Evolutionary conservation across 2,329 filamentous ascomycete genomes (phyloP), one percentile per base, ranked within the genome.

Genomic region (Fusarium tuaranense): DNA sequence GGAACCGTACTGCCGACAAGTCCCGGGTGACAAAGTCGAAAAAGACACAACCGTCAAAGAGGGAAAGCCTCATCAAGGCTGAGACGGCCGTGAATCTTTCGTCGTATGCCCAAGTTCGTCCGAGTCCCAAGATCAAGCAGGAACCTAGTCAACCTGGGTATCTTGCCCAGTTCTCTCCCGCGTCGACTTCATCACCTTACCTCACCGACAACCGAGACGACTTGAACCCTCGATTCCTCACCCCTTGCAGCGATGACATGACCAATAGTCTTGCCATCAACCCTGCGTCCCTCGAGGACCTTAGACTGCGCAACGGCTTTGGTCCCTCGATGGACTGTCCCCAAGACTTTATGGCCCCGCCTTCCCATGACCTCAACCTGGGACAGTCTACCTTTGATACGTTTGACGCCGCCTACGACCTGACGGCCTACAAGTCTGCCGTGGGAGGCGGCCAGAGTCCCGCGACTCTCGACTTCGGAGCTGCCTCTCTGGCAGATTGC

Each of bases 191-290:
- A 38, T 83, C 83, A 7, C 82, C 82, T 25, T 83, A 83, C 80
- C 68, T 82, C 63, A 70, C 80, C 67, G 81, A 84, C 68, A 80
- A 81, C 73, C 73, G 71, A 55, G 80, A 83, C 57, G 82, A 84
- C 61, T 81, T 83, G 41, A 80, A 80, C 18, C 74, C 81, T 67
- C 82, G 86, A 14, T 84, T 89, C 32, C 84, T 89, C 68, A 90
- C 88, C 0, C 88, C 88, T 2, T 87, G 85, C 80, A 89, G 88
- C 80, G 88, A 90, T 66, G 88, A 89, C 73, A 81, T 82, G 80
- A 41, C 76, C 2, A 76, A 79, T 7, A 63, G 68, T 9, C 69
- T 79, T n/a, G 73, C 75, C 10, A 72, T 81, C 22, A 78, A 80
- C 34, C 78, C 81, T 27, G 76, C 76, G 18, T 77, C 76, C 8